Base-by-base conservation (phyloP, 768 basidiomycete genomes). In the Pleurotus ostreatus region DNA sequence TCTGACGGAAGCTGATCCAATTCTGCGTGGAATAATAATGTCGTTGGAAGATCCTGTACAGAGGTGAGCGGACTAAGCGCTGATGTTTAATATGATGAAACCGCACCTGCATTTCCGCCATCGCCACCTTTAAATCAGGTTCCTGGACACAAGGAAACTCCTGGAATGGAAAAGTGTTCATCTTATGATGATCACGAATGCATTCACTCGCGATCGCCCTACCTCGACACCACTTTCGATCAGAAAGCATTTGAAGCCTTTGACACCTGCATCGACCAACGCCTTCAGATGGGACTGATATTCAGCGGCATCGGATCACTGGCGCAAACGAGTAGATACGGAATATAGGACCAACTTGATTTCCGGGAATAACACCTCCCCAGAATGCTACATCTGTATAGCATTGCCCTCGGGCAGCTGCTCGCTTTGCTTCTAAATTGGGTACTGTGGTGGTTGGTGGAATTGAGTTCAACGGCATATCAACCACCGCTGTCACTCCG, bases 391-490 rank as follows among this genome's bases (percentile, higher is more conserved):
- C 83, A 68, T 96, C 92, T 8, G 83, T 82, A 69, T 82, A 83
- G 63, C 86, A 89, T 64, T 94, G 86, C 2, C 82, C 84, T 48
- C 69, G 63, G 2, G 96, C 92, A 1, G 86, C 89, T 9, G 68
- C 65, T 4, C 83, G 79, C 74, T 98, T 98, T 23, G 73, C 63
- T 46, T 82, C 71, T 7, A 98, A 78, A 65, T 96, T 85, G 4
- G 72, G 73, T 6, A 93, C 80, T 0, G 92, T 94, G 1, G 93
- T 95, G 0, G 97, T 98, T 0, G 97, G 94, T 1, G 96, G 96
- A 54, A 98, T 91, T 2, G 94, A 96, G 70, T 99, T 98, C 55
- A 99, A 76, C 2, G 96, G 97, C 96, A 98, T 99, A 72, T 98
- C 97, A 30, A 98, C 87, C 18, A 98, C 75, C 5, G 93, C 92